Percentiles rank a stretch among this genome's conserved stretches.
These are phyloP conservation scores for Leucogyrophana mollusca DNA, from an alignment of 768 basidiomycete genomes.

Conservation along the genomic window DNA sequence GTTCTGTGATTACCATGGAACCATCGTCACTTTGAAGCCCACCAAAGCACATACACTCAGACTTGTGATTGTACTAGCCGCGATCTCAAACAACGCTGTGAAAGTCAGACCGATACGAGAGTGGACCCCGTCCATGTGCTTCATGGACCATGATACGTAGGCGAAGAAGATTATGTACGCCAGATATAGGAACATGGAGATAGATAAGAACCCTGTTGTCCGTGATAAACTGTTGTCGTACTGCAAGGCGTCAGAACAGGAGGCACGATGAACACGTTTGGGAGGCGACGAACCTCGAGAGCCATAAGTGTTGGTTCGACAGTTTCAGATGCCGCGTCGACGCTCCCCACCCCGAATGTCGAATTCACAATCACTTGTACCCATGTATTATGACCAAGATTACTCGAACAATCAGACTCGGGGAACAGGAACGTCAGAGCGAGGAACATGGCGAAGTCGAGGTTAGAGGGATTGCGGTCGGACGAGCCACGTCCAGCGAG, in stretches of 20 bases:
- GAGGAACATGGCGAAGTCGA: conserved; percentile 68
- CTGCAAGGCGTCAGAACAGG: conserved; percentile 31
- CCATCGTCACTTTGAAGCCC: conserved; percentile 86
- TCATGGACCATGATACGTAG: conserved; percentile 75
- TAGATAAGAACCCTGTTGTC: conserved; percentile 50
- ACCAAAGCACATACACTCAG: conserved; percentile 89
- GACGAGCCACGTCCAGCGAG: conserved; percentile 64
- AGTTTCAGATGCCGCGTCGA: conserved; percentile 36
- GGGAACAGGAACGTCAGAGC: conserved; percentile 84
- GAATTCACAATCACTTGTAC: conserved; percentile 49
- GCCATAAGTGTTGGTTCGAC: conserved; percentile 45
- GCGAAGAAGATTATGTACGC: conserved; percentile 75
- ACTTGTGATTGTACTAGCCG: conserved; percentile 91
- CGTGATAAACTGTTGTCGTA: conserved; percentile 51
- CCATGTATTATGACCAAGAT: conserved; percentile 64
- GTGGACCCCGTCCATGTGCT: conserved; percentile 81
- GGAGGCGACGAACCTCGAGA: conserved; percentile 34
- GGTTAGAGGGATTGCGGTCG: conserved; percentile 48
- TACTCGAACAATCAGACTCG: conserved; percentile 66
- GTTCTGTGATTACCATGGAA: conserved; percentile 75
- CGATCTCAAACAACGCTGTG: conserved; percentile 89
- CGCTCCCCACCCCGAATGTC: conserved; percentile 27
- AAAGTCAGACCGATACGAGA: conserved; percentile 89
- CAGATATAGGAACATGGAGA: conserved; percentile 70
- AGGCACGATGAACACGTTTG: conserved; percentile 18